Base-by-base conservation (phyloP, 2,329 filamentous ascomycete species). In the Colletotrichum siamense region DNA sequence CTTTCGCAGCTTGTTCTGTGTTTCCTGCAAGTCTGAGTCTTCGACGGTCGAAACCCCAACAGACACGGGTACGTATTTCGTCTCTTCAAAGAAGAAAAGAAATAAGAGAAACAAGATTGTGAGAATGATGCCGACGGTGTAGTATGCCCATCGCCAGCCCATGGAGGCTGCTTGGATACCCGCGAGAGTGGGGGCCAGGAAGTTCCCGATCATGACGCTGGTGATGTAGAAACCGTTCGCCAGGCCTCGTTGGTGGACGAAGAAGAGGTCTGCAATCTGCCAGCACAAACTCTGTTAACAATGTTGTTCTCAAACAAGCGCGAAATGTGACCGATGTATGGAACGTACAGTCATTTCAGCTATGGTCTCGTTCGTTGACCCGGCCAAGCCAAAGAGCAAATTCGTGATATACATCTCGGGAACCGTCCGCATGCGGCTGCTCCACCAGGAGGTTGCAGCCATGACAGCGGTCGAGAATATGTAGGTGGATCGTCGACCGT, bases 291-390 rank as follows among this genome's bases (percentile, higher is more conserved):
- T 13, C 10, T 26, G n/a, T 57, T 57, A 57, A 22, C 8, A 22
- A 13, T 16, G 4, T 57, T 3, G 4, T 57, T 57, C 6, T 22
- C 1, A 57, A 57, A 26, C 22, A 18, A 26, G 0, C 4, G 6
- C 24, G 24, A 22, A 22, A 15, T 57, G 0, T 22, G 52, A 57
- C 6, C 1, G 34, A 36, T 36, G 2, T 16, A 13, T 26, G 80
- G 22, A 3, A 52, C 79, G 76, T 8, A 82, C 82, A 1, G 83
- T 87, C 78, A 87, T 86, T 61, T 86, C 83, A 0, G 82, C 82
- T 16, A 84, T 82, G 2, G 84, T 83, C 61, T 87, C 85, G n/a
- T 86, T 86, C 2, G 83, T 83, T 4, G 85, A 83, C 6, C 84
- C 85, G 2, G 84, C 83, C 18, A 87, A 69, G 0, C 86, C 85